Conservation (phyloP, 1,139 yeast species). For the Lodderomyces elongisporus region DNA sequence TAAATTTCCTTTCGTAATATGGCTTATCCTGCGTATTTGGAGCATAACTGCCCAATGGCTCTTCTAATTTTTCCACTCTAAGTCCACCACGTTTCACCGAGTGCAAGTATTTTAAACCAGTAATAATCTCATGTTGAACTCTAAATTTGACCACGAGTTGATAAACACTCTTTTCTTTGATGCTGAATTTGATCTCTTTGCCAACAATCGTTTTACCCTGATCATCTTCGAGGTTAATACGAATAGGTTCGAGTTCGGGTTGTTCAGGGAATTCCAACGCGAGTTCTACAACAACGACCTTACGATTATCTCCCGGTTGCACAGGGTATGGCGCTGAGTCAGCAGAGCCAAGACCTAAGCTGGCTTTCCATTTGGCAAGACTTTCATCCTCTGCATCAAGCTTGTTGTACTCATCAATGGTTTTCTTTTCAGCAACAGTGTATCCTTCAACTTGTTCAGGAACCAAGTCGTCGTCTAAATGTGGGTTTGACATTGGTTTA, state of each 20-base stretch:
- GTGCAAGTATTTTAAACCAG: constrained; percentile 85
- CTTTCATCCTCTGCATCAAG: constrained; percentile 91
- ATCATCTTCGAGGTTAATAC: constrained; percentile 59
- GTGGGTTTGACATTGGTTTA: constrained; percentile 10
- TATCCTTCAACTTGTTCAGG: constrained; percentile 66
- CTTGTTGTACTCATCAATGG: constrained; percentile 76
- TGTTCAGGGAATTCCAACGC: constrained; percentile 60
- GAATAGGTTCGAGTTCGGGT: constrained; percentile 53
- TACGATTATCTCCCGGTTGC: constrained; percentile 65
- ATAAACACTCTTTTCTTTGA: constrained; percentile 76
- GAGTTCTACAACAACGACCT: constrained; percentile 76
- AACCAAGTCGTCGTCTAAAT: constrained; percentile 51
- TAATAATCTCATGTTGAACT: constrained; percentile 85
- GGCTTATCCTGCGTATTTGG: constrained; percentile 86
- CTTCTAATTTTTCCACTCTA: constrained; percentile 80
- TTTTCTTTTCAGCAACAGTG: constrained; percentile 78
- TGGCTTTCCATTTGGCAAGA: constrained; percentile 87
- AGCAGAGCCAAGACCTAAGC: constrained; percentile 60
- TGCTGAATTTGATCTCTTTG: constrained; percentile 57
- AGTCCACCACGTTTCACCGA: constrained; percentile 83
- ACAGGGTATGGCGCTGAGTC: constrained; percentile 54
- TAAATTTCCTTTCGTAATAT: constrained; percentile 66
- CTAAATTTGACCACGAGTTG: constrained; percentile 72
- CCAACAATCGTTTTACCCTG: constrained; percentile 40
- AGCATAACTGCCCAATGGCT: constrained; percentile 86